Evolutionary conservation across 176 grass and related monocot genomes (phyloP).

Genomic region (Oryza glaberrima): DNA sequence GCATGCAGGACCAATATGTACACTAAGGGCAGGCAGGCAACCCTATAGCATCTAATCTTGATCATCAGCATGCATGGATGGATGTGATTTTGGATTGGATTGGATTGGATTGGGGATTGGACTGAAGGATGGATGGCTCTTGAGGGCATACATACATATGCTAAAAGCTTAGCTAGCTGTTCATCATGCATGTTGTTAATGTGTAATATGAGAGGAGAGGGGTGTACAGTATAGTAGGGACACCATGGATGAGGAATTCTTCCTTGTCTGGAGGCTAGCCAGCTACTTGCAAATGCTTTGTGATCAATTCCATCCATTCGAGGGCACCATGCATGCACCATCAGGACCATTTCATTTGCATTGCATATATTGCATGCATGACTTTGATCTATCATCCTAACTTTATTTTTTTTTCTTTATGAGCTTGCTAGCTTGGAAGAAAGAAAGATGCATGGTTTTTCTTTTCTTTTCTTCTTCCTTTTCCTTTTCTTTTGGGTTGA

Average conservation of each 20-base stretch:
- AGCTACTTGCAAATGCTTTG: not conserved
- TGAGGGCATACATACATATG: not conserved
- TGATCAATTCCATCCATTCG: constrained; percentile 31
- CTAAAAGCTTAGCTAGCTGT: not conserved
- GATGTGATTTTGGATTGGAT: not conserved
- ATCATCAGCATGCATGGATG: not conserved
- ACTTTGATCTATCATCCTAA: constrained; percentile 23
- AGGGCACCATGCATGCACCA: constrained; percentile 37
- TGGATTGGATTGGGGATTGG: not conserved
- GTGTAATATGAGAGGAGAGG: not conserved
- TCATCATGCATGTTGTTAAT: not conserved
- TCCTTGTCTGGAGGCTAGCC: constrained; percentile 28
- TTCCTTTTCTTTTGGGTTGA: not conserved
- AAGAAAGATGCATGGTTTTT: not conserved
- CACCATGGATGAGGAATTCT: constrained; percentile 24
- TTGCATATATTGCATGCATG: not conserved
- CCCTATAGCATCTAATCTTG: constrained; percentile 1
- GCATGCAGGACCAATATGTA: constrained; percentile 6
- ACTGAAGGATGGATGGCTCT: not conserved
- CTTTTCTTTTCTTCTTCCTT: not conserved
- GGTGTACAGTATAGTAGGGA: not conserved
- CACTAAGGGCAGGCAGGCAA: not conserved
- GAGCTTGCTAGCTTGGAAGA: constrained; percentile 3
- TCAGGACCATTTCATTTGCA: constrained; percentile 53
- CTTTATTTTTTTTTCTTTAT: constrained; percentile 33